phyloP scores from a whole-genome alignment of 768 basidiomycete species.

The Pulveroboletus sp. region DNA sequence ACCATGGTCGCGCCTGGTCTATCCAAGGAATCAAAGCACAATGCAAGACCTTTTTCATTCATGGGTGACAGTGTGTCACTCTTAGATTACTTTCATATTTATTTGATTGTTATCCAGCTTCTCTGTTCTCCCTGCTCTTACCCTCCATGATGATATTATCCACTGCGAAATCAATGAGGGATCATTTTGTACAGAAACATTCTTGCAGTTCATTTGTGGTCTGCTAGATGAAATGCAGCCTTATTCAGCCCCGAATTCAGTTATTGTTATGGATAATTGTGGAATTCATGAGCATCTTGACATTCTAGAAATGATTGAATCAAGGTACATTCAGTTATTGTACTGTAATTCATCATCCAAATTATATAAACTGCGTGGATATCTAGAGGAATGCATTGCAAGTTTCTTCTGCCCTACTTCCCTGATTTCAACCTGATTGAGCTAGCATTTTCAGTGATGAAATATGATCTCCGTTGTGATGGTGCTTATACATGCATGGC shows the following conservation, averaged over 20 bases:
- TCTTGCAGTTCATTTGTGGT: too few relatives aligned
- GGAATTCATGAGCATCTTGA: slow-evolving; percentile 2
- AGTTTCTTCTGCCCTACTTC: too few relatives aligned
- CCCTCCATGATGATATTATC: not conserved
- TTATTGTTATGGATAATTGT: slow-evolving; percentile 7
- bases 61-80: not conserved
- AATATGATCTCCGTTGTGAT: too few relatives aligned
- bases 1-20: slow-evolving; percentile 1
- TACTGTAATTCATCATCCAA: too few relatives aligned
- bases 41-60: slow-evolving; percentile 1
- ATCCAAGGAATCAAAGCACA: not conserved
- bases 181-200: not conserved
- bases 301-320: not conserved
- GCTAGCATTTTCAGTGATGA: too few relatives aligned
- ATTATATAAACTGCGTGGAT: too few relatives aligned
- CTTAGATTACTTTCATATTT: not conserved
- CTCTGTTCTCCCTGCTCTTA: slow-evolving; percentile 3
- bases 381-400: too few relatives aligned
- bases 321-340: not conserved
- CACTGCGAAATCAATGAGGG: slow-evolving; percentile 2
- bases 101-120: not conserved
- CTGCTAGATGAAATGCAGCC: not conserved
- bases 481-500: too few relatives aligned
- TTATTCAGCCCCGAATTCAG: not conserved
- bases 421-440: too few relatives aligned